phyloP scores from a whole-genome alignment of 2,329 filamentous ascomycete species.

The Neofusicoccum kwambonambiense region DNA sequence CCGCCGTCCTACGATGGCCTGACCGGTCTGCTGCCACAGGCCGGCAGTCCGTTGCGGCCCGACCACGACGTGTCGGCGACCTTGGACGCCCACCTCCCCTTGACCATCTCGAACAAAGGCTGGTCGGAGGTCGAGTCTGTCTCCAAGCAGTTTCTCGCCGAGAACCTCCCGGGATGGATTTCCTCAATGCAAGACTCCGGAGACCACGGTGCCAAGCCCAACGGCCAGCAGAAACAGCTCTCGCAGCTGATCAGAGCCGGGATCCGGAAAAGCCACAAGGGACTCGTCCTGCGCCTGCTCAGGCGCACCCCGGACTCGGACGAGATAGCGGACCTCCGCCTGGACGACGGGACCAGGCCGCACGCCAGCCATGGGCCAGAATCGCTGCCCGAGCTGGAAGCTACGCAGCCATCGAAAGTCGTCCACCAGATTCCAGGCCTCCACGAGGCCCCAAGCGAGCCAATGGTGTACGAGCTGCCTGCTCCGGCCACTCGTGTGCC shows the following conservation, averaged over 20 bases:
- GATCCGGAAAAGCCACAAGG: slow-evolving; percentile 35
- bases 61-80: background rate
- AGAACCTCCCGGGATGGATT: slow-evolving; percentile 5
- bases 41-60: too few species aligned
- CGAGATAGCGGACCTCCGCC: slow-evolving; percentile 4
- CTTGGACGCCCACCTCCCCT: background rate
- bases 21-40: background rate
- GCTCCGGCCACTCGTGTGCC: background rate
- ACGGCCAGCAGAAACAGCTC: slow-evolving; percentile 28
- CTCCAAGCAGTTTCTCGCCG: slow-evolving; percentile 3
- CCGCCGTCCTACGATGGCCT: slow-evolving; percentile 6
- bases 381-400: background rate
- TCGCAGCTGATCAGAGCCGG: slow-evolving; percentile 31
- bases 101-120: slow-evolving; percentile 2
- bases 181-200: background rate
- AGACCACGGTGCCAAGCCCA: slow-evolving; percentile 15
- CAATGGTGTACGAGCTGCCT: background rate
- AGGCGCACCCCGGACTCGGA: slow-evolving; percentile 25
- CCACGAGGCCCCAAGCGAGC: background rate
- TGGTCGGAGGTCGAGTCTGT: slow-evolving; percentile 8
- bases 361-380: too few species aligned
- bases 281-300: slow-evolving; percentile 31
- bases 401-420: background rate
- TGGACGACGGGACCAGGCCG: background rate
- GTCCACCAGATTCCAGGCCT: slow-evolving; percentile 8